phyloP scores from a whole-genome alignment of 2,329 filamentous ascomycete species.

The Arthrobotrys iridis region DNA sequence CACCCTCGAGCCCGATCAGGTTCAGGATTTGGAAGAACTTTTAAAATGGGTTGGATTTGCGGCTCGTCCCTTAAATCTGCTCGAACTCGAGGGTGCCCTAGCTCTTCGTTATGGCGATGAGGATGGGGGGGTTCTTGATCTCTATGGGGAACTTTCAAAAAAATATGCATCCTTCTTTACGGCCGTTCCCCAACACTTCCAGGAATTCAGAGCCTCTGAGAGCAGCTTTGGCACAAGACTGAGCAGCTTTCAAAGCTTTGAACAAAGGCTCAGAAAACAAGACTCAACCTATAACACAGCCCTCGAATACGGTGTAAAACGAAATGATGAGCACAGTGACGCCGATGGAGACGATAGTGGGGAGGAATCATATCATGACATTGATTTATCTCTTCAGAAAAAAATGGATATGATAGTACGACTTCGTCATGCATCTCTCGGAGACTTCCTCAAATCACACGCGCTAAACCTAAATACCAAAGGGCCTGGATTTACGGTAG shows the following conservation, averaged over 20 bases:
- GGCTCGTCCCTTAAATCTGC: neutral
- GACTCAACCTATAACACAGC: neutral
- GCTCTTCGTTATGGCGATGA: neutral
- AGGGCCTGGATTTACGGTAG: neutral
- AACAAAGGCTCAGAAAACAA: too few species aligned
- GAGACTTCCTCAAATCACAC: neutral
- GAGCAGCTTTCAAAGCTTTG: too few species aligned
- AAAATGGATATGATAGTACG: neutral
- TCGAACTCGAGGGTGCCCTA: neutral
- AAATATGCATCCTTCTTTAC: neutral
- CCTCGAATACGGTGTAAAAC: neutral
- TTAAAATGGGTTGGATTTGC: neutral
- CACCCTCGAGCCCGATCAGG: neutral
- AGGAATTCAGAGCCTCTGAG: neutral
- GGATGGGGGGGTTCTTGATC: neutral
- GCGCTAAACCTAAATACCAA: too few species aligned
- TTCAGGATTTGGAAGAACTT: neutral
- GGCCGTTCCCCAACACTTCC: neutral
- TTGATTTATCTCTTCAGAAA: neutral
- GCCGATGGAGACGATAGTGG: neutral
- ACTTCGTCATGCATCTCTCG: neutral
- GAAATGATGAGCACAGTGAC: neutral
- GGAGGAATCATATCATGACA: neutral
- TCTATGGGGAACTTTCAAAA: neutral
- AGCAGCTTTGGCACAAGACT: too few species aligned